Conservation (phyloP, 2,329 filamentous ascomycete genomes). For the Paecilomyces niveus region DNA sequence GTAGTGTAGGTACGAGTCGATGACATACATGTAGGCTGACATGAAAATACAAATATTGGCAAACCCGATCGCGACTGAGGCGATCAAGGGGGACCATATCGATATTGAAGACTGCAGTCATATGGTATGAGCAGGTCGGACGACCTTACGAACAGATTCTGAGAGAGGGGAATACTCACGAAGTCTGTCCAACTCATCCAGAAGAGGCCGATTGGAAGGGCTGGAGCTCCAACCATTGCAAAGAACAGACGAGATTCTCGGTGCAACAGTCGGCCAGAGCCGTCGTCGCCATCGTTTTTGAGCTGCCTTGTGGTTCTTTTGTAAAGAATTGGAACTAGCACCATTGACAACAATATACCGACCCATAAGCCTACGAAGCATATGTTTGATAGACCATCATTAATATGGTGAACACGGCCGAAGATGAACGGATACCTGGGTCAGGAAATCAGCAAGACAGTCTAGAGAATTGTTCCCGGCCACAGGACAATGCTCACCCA, state of each 20-base stretch:
- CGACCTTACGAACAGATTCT: background rate
- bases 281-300: slow-evolving; percentile 31
- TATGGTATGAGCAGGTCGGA: slow-evolving; percentile 1
- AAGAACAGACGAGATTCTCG: slow-evolving; percentile 52
- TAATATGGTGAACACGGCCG: background rate
- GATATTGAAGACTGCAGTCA: slow-evolving; percentile 33
- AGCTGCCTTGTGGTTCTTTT: slow-evolving; percentile 12
- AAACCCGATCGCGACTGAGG: slow-evolving; percentile 47
- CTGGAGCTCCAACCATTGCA: slow-evolving; percentile 45
- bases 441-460: background rate
- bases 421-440: background rate
- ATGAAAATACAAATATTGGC: slow-evolving; percentile 46
- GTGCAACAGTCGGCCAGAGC: slow-evolving; percentile 27
- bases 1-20: slow-evolving; percentile 50
- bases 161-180: slow-evolving; percentile 5
- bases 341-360: background rate
- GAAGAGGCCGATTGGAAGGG: slow-evolving; percentile 48
- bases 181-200: slow-evolving; percentile 53
- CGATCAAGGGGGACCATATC: slow-evolving; percentile 46
- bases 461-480: background rate
- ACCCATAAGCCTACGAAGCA: background rate
- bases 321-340: background rate
- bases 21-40: slow-evolving; percentile 50
- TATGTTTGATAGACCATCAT: background rate
- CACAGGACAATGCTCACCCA: slow-evolving; percentile 1